Percentiles rank a stretch among this genome's conserved stretches.
phyloP scores from a whole-genome alignment of 108 stramenopile species.

The Pinguiococcus pyrenoidosus region DNA sequence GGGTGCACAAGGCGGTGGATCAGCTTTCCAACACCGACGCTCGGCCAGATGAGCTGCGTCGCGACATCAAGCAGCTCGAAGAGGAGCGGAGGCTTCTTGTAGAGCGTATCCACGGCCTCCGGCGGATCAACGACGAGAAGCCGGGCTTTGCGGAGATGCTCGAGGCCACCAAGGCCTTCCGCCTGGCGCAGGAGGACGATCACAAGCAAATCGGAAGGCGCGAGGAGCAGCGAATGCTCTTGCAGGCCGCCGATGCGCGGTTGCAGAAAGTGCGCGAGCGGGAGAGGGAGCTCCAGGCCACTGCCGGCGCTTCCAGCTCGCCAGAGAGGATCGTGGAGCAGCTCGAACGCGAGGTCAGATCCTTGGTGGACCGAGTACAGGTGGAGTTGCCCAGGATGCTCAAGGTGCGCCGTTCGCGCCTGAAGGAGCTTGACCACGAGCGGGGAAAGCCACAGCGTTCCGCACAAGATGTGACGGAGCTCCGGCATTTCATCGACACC shows the following conservation, averaged over 20 bases:
- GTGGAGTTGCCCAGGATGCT: slow-evolving; percentile 24
- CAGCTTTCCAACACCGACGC: slow-evolving; percentile 12
- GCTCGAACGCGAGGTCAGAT: slow-evolving; percentile 14
- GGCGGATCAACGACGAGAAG: slow-evolving; percentile 24
- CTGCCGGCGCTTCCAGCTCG: slow-evolving; percentile 12
- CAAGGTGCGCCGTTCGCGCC: slow-evolving; percentile 1
- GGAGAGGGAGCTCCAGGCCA: slow-evolving; percentile 11
- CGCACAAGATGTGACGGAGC: slow-evolving; percentile 29
- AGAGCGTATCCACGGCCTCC: slow-evolving; percentile 33
- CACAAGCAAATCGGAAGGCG: slow-evolving; percentile 37
- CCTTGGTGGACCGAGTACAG: slow-evolving; percentile 4
- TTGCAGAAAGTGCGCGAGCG: slow-evolving; percentile 16
- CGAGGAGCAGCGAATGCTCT: slow-evolving; percentile 29
- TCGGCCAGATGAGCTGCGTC: slow-evolving; percentile 31
- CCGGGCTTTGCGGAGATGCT: slow-evolving; percentile 38
- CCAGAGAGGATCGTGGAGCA: slow-evolving; percentile 21
- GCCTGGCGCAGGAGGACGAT: slow-evolving; percentile 56
- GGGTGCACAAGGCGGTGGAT: slow-evolving; percentile 52
- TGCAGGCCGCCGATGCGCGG: slow-evolving; percentile 20
- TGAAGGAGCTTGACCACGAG: slow-evolving; percentile 22
- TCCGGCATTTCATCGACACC: slow-evolving; percentile 20
- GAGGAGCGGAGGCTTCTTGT: slow-evolving; percentile 40
- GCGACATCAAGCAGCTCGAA: slow-evolving; percentile 45
- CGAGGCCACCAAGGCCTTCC: slow-evolving; percentile 36
- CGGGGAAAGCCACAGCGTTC: slow-evolving; percentile 26